Base-by-base conservation (phyloP, 2,329 filamentous ascomycete genomes). In the Colletotrichum sp. region DNA sequence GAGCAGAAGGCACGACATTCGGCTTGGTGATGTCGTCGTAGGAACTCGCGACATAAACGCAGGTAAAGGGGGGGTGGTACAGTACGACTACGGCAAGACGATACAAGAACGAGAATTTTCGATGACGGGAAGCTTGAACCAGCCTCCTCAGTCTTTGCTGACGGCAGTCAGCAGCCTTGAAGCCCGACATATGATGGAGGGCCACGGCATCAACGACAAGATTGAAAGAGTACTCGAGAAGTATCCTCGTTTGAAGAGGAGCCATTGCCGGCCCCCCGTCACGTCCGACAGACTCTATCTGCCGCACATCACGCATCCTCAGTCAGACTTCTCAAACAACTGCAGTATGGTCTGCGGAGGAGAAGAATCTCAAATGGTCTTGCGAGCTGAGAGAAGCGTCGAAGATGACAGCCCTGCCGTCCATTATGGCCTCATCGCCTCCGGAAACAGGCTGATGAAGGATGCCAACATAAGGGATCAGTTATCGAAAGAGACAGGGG, bases 391-490 rank as follows among this genome's bases (percentile, higher is more conserved):
- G 4, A 62, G 78, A 26, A 9, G 52, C 12, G 24, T 30, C 2
- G 18, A n/a, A 9, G 38, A 43, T 6, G 26, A 16, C 3, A 66
- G 73, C 9, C 66, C 66, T 12, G 66, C 75, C 5, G 70, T 80
- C 10, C 80, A 81, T 56, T 80, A 78, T 32, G 79, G 80, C 3
- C 24, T 78, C 4, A 80, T 83, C 18, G 82, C 81, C 0, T 85
- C 84, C 0, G 82, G 81, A 0, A 83, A 86, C 60, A 76, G 79
- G 2, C 81, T 87, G 1, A 82, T 88, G 62, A 85, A 84, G 60
- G 79, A 83, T n/a, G 81, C 79, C 1, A 3, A 24, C 0, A 70
- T 76, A 2, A 78, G 87, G 8, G 84, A 87, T 43, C 16, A n/a
- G 2, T 8, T 43, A 8, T 28, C 24, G 6, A 9, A 9, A 58